These are phyloP conservation scores for Trichoderma sp. DNA, from an alignment of 2,329 filamentous ascomycete species.

Conservation along the genomic window DNA sequence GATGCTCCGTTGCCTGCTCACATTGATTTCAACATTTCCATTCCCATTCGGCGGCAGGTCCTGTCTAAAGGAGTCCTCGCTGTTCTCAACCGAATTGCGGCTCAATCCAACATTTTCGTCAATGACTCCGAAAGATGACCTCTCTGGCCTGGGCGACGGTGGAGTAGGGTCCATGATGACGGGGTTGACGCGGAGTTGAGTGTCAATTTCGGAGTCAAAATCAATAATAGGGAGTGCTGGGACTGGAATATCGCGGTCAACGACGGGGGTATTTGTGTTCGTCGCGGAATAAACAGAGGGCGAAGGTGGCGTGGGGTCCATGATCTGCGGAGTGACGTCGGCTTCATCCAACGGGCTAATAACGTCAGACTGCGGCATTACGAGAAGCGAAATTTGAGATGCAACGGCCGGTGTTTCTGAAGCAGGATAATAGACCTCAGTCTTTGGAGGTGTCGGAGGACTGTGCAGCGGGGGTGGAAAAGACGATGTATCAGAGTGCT, in stretches of 20 bases:
- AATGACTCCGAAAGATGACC: neutral
- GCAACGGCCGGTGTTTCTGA: neutral
- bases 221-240: constrained; percentile 27
- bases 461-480: constrained; percentile 11
- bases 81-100: neutral
- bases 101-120: neutral
- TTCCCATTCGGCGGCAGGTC: neutral
- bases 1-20: constrained; percentile 35
- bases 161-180: constrained; percentile 35
- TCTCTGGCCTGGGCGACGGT: constrained; percentile 33
- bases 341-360: neutral
- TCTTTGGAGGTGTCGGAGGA: constrained; percentile 16
- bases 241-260: constrained; percentile 22
- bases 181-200: constrained; percentile 27
- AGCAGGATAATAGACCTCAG: neutral
- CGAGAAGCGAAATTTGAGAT: constrained; percentile 9
- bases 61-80: neutral
- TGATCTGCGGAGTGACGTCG: constrained; percentile 30
- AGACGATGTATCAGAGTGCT: constrained; percentile 3
- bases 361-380: neutral
- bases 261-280: neutral
- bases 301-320: neutral
- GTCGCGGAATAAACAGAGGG: constrained; percentile 12
- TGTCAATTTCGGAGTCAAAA: constrained; percentile 25
- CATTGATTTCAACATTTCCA: neutral